phyloP scores from a whole-genome alignment of 2,329 filamentous ascomycete species.

The Albifimbria verrucaria region DNA sequence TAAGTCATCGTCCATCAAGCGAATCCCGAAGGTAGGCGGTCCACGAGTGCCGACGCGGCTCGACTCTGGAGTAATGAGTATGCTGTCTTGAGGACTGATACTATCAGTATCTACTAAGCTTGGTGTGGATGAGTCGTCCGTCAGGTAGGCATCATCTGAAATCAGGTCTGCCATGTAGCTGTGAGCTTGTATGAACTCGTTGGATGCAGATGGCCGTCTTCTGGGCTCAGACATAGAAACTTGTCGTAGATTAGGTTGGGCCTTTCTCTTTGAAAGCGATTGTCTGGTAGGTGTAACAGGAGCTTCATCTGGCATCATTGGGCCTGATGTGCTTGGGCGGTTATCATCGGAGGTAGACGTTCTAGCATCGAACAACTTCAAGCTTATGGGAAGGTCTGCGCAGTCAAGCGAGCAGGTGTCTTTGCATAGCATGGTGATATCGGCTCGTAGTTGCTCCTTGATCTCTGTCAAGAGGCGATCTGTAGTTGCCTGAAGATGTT shows the following conservation, averaged over 20 bases:
- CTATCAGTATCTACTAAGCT: conserved; percentile 27
- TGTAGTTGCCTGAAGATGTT: background rate
- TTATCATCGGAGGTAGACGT: conserved; percentile 7
- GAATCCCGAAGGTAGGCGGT: conserved; percentile 23
- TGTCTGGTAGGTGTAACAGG: conserved; percentile 19
- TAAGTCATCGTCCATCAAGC: conserved; percentile 20
- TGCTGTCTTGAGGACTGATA: conserved; percentile 23
- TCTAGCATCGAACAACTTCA: conserved; percentile 18
- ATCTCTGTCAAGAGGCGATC: conserved; percentile 30
- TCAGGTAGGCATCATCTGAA: conserved; percentile 22
- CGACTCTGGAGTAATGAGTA: conserved; percentile 20
- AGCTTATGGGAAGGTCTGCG: conserved; percentile 21
- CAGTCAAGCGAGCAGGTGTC: conserved; percentile 46
- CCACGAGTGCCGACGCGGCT: conserved; percentile 13
- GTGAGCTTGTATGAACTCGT: background rate
- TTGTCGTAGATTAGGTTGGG: conserved; percentile 16
- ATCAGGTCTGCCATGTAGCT: conserved; percentile 16
- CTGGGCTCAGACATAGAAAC: conserved; percentile 8
- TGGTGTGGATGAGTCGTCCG: conserved; percentile 24
- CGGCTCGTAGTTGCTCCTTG: conserved; percentile 41
- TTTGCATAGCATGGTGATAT: conserved; percentile 47
- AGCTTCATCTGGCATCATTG: conserved; percentile 16
- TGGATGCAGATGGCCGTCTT: background rate
- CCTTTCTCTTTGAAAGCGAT: conserved; percentile 18
- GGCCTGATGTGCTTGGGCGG: conserved; percentile 12